Base-by-base conservation (phyloP, 768 basidiomycete species). In the Naganishia vishniacii region DNA sequence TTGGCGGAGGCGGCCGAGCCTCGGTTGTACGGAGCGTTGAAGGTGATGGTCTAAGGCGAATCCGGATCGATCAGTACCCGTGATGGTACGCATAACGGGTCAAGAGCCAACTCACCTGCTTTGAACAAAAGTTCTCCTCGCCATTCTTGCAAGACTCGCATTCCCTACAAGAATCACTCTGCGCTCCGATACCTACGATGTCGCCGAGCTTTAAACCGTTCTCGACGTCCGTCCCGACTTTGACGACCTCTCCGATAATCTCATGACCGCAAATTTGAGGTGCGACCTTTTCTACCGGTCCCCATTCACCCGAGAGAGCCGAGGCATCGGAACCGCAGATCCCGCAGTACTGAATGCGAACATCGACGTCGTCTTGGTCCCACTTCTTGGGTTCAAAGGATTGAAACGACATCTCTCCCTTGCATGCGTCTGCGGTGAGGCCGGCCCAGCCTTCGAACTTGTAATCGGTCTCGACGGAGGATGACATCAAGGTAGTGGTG, bases 361-460 rank as follows among this genome's bases (percentile, higher is more conserved):
- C 69, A 44, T 85, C 84, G 61, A 85, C 77, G 66, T 86, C 84
- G 66, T 81, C 78, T 25, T 83, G 80, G 3, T 78, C 79, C 63
- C 79, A 79, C 8, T 72, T 72, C 76, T 85, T 85, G 15, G 84
- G 83, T 68, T 81, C 69, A 73, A 82, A 83, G 28, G 71, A 70
- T 61, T 76, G 62, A 47, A 62, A 67, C 62, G 68, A 69, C 34
- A 74, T 45, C 23, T 72, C 64, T 16, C 73, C 73, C 62, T 74
- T 62, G 48, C 69, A 44, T 4, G 68, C 64, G 44, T 71, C 67
- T n/a, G 59, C 51, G 49, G 42, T 68, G 61, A 66, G 48, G 26
- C 48, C 48, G 26, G 25, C 25, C 48, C 48, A 58, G 29, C 29
- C 56, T 23, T 34, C 31, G 37, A 58, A 58, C 13, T 58, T 41